Percentiles rank a stretch among this genome's conserved stretches.
Evolutionary conservation across 495 filamentous ascomycete species (phyloP).

Genomic region (Lichenothelia convexa): DNA sequence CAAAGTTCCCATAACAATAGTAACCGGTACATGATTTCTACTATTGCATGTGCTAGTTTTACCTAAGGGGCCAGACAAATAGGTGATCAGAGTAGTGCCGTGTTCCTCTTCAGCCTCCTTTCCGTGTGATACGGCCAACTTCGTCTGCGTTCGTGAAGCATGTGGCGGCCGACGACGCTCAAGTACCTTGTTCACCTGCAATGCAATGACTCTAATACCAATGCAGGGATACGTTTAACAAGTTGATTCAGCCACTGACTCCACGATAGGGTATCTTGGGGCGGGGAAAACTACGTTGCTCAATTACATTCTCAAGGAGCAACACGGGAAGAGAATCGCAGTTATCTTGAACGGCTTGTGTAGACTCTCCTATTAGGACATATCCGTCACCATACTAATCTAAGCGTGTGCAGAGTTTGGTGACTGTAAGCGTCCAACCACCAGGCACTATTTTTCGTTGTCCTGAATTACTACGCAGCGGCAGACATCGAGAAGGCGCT

Average conservation of each 20-base stretch:
- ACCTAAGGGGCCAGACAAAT: background rate
- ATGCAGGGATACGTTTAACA: background rate
- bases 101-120: background rate
- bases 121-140: background rate
- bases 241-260: background rate
- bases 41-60: constrained; percentile 19
- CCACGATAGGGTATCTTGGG: constrained; percentile 53
- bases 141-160: background rate
- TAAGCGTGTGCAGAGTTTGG: constrained; percentile 53
- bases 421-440: constrained; percentile 64
- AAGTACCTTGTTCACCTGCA: background rate
- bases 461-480: constrained; percentile 34
- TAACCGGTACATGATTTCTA: constrained; percentile 46
- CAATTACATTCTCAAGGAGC: constrained; percentile 84
- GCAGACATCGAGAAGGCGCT: constrained; percentile 87
- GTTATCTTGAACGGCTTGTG: constrained; percentile 82
- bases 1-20: constrained; percentile 85
- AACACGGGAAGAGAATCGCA: constrained; percentile 92
- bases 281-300: constrained; percentile 90
- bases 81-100: background rate
- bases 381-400: background rate
- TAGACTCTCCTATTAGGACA: constrained; percentile 2
- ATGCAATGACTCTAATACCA: background rate
- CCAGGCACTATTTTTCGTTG: no score
- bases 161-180: background rate